Conservation (phyloP, 139 green algal genomes). For the Monoraphidium neglectum region DNA sequence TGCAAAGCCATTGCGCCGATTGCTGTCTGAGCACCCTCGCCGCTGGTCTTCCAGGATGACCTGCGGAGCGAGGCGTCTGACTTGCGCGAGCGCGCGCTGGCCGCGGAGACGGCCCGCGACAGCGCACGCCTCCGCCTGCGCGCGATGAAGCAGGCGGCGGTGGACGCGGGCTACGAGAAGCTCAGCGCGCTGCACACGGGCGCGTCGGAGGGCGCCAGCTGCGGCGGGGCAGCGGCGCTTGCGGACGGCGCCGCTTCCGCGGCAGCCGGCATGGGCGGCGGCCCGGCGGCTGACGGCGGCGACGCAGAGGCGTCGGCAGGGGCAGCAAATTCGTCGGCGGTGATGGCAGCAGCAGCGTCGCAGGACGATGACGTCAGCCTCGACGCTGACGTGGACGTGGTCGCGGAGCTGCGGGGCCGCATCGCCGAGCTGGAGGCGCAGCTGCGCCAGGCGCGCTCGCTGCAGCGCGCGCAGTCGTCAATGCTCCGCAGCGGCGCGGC, state of each 20-base stretch:
- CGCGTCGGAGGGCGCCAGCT: too few relatives aligned
- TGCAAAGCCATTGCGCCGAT: too few relatives aligned
- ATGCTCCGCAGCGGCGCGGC: not conserved
- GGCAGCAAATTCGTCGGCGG: not conserved
- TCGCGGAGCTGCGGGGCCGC: conserved; percentile 47
- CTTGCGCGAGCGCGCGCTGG: not conserved
- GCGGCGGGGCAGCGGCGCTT: not conserved
- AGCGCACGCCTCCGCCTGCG: conserved; percentile 28
- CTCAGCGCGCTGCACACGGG: not conserved
- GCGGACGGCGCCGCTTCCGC: not conserved
- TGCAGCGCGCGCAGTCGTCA: conserved; percentile 20
- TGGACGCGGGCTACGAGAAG: not conserved
- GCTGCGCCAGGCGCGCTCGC: conserved; percentile 37
- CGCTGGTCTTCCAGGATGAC: not conserved
- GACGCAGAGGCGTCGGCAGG: too few relatives aligned
- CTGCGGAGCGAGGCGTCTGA: conserved; percentile 3
- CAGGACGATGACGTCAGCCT: not conserved
- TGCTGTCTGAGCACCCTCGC: not conserved
- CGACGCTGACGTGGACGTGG: conserved; percentile 19
- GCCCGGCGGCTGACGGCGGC: not conserved
- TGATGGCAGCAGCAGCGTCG: not conserved
- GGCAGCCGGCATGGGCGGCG: not conserved
- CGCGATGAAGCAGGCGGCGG: conserved; percentile 24
- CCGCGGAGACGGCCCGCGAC: conserved; percentile 29
- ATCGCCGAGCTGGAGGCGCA: conserved; percentile 71